Evolutionary conservation across 2,329 filamentous ascomycete species (phyloP), one percentile per base, ranked within the genome.

Genomic region (Aureobasidium pullulans): DNA sequence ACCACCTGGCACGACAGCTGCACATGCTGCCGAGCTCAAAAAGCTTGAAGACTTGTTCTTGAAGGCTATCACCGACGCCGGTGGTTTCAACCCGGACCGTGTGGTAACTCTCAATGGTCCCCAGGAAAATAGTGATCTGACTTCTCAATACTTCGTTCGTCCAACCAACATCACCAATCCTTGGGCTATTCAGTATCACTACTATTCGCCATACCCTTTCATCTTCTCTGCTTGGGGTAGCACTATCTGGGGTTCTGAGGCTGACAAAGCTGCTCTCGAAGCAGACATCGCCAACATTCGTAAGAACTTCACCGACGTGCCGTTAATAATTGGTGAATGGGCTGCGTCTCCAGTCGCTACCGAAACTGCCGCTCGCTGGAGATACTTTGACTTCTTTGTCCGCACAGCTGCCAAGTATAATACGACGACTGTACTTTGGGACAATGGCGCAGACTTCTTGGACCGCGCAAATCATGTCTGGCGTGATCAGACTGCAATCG

Each of bases 151-250:
- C 76, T 84, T 85, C 64, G 69, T 76, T 61, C 70, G 70, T 9
- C 79, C 80, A 0, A 68, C 69, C 1, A 75, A 77, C 32, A 80
- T 78, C 42, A 75, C 75, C 11, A 82, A 83, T 60, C 82, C 82
- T 0, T 84, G 80, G 76, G 81, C 79, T 0, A 75, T 85, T 32
- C 82, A 85, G 66, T 84, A 82, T 66, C 83, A 85, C 65, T 84
- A 84, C 69, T 85, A 85, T 70, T 77, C 75, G 8, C 81, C 80
- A 10, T 83, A 71, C 44, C 69, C 71, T 59, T 75, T 71, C 64
- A 71, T 75, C 62, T 77, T 73, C 62, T 62, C 62, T 16, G 70
- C 69, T 11, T 85, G 81, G 82, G 83, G 83, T 82, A 82, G 66
- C 28, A 84, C 82, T 0, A 80, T 79, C 52, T 84, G 81, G 81